Base-by-base conservation (phyloP, 2,329 filamentous ascomycete species). In the Lachnellula suecica region DNA sequence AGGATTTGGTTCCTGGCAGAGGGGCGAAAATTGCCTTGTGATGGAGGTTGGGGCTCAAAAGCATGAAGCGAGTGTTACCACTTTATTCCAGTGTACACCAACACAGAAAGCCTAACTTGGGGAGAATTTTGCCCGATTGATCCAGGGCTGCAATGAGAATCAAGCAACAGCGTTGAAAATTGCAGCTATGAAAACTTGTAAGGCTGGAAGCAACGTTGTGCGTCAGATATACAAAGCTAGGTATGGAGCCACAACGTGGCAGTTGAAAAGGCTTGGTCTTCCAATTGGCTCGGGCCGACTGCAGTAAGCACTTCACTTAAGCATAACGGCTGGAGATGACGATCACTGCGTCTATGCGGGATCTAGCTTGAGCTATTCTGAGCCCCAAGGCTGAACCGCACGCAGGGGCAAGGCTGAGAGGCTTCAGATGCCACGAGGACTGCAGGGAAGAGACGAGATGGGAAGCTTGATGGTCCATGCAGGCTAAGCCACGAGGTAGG, bases 301-400 rank as follows among this genome's bases (percentile, higher is more conserved):
- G 8, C 40, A 44, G 20, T 51, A 41, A 19, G 24, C n/a, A 9
- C 19, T 44, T 31, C 34, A 53, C 40, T 56, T 56, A 59, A 59
- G 56, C 56, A 56, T 56, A 56, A 59, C 46, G 45, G 34, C 38
- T 38, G n/a, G 42, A 40, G 27, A 51, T 51, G 47, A 49, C 40
- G 38, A 23, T 42, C 44, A 9, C 48, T n/a, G 19, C 43, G 29
- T n/a, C 6, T 40, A 23, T 19, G 22, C n/a, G 49, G n/a, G 2
- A 38, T 40, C 17, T n/a, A 54, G 50, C 54, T 43, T 37, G 4
- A 40, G 42, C 51, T 59, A 48, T 54, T 54, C 53, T 51, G 45
- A 40, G 49, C 29, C 24, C 25, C n/a, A 34, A 23, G 42, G 42
- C 25, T 47, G 45, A 42, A 47, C 15, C 22, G 29, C 29, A 19